A percentile compares a stretch with the other conserved stretches of the same genome.
phyloP scores from a whole-genome alignment of 371 early-diverging fungal species.

The Apophysomyces ossiformis region DNA sequence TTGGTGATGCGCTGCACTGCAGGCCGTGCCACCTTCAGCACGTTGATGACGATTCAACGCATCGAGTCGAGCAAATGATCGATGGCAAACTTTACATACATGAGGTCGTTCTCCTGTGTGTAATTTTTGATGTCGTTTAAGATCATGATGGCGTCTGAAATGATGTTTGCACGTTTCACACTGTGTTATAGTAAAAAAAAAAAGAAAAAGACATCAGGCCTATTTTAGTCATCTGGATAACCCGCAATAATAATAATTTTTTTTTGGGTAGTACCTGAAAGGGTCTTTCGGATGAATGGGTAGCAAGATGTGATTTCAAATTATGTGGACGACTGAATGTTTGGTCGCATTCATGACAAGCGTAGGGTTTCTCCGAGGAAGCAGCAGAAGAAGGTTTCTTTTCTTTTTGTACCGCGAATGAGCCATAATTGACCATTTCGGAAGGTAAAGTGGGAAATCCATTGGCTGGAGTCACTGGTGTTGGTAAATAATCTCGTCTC shows the following conservation, averaged over 20 bases:
- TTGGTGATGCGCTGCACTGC: slow-evolving; percentile 30
- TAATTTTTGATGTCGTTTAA: slow-evolving; percentile 76
- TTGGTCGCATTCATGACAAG: slow-evolving; percentile 43
- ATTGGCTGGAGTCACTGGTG: slow-evolving; percentile 29
- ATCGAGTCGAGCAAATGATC: slow-evolving; percentile 79
- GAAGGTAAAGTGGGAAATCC: slow-evolving; percentile 14
- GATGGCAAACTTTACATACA: slow-evolving; percentile 39
- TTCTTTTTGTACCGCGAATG: neutral
- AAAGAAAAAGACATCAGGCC: slow-evolving; percentile 3
- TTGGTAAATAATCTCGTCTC: slow-evolving; percentile 22
- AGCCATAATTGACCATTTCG: neutral
- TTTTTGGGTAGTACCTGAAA: slow-evolving; percentile 29
- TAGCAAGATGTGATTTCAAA: slow-evolving; percentile 49
- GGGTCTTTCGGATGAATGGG: slow-evolving; percentile 44
- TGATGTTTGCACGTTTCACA: slow-evolving; percentile 53
- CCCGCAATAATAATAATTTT: neutral
- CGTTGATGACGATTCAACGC: slow-evolving; percentile 78
- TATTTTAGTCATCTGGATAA: slow-evolving; percentile 12
- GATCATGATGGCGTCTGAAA: slow-evolving; percentile 78
- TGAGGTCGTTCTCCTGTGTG: slow-evolving; percentile 82
- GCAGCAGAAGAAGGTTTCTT: neutral
- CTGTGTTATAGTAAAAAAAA: slow-evolving; percentile 23
- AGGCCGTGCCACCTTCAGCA: slow-evolving; percentile 60
- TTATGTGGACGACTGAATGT: slow-evolving; percentile 47
- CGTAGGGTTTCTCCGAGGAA: slow-evolving; percentile 19